Evolutionary conservation across 495 filamentous ascomycete genomes (phyloP), one percentile per base, ranked within the genome.

Genomic region (Penicillium chermesinum): DNA sequence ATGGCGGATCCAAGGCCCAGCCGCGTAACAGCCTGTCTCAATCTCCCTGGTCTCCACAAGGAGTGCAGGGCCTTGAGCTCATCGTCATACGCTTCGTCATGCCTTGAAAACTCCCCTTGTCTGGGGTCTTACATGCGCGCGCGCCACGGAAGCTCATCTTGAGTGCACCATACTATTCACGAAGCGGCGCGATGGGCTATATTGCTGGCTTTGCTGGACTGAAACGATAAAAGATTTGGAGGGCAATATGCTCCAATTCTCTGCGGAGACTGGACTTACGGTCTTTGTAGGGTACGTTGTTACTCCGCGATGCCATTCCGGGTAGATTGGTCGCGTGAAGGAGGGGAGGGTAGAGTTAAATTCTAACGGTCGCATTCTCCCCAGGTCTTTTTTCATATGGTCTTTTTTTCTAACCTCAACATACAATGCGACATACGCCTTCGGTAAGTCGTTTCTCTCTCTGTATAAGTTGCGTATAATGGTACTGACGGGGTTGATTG

Each of bases 361-460:
- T 46, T 18, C 44, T 54, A 22, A 61, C 44, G 20, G 46, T 53
- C 33, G 32, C 25, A 42, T 30, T 41, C 14, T 30, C 2, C 44
- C 8, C 49, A 73, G 70, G 25, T 55, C 55, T 20, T 73, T 73
- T 39, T 44, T 71, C 42, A 27, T 70, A 7, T 64, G 59, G 42
- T 67, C 63, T 38, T 54, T 62, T 13, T 64, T 71, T 42, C 57
- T 73, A 6, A 46, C 56, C 14, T 57, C 65, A 10, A 64, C 67
- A 9, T 66, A 71, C 35, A 58, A 57, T 39, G 61, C 68, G 32
- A 72, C 66, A 13, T 73, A 64, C 39, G 68, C 62, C 44, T 73
- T 72, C 51, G 70, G 70, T 73, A 44, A 52, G 66, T 57, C 35
- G 16, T 19, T 19, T 21, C 25, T 30, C 34, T 27, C 16, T 34